Percentiles rank a stretch among this genome's conserved stretches.
phyloP scores from a whole-genome alignment of 1,284 basidiomycete species.

The Moniliella sp. region DNA sequence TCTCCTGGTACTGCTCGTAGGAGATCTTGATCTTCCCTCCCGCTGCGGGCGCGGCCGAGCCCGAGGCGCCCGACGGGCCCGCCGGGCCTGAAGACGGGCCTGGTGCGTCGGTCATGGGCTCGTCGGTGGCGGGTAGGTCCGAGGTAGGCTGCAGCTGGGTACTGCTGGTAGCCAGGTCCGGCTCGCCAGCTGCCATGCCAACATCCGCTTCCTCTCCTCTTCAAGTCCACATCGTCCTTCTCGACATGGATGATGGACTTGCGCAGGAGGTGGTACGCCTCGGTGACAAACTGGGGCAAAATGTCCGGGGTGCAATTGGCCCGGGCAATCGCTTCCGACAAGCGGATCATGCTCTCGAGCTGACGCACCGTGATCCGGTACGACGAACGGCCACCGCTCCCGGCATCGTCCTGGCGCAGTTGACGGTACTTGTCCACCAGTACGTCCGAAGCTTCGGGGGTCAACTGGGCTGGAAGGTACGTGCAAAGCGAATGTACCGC shows the following conservation, averaged over 20 bases:
- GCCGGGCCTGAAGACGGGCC: conserved; percentile 8
- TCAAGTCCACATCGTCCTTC: conserved; percentile 92
- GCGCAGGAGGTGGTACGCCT: conserved; percentile 74
- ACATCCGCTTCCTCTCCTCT: conserved; percentile 39
- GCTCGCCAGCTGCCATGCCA: not conserved
- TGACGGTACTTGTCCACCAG: conserved; percentile 87
- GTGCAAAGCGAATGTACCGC: conserved; percentile 81
- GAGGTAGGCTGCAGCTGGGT: conserved; percentile 1
- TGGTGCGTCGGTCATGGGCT: conserved; percentile 62
- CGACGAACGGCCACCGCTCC: conserved; percentile 54
- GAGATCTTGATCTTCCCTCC: conserved; percentile 9
- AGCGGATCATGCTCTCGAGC: conserved; percentile 84
- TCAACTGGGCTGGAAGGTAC: conserved; percentile 74
- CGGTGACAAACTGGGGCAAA: conserved; percentile 65
- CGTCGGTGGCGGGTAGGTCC: not conserved
- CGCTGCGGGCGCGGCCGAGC: conserved; percentile 58
- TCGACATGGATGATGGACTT: conserved; percentile 99
- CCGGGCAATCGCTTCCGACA: conserved; percentile 86
- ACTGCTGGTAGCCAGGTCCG: not conserved
- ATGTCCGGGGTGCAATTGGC: conserved; percentile 73
- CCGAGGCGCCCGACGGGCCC: not conserved
- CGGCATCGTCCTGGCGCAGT: conserved; percentile 69
- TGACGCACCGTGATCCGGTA: conserved; percentile 91
- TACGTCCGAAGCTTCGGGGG: conserved; percentile 70
- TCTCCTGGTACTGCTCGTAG: conserved; percentile 41